These are phyloP conservation scores for Podospora didyma DNA, from an alignment of 495 filamentous ascomycete species.

Conservation along the genomic window DNA sequence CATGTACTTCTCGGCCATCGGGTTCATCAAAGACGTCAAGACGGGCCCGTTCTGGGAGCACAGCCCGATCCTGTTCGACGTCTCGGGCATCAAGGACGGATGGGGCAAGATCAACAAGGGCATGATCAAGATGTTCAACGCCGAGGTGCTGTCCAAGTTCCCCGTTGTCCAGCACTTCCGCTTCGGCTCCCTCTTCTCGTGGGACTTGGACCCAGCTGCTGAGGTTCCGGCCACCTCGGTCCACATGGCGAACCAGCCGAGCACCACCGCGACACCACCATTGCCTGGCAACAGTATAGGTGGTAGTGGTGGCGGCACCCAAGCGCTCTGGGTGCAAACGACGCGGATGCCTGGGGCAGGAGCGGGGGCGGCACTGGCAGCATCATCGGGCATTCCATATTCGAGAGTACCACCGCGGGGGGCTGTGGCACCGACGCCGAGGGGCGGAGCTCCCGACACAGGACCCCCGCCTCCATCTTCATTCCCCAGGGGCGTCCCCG, in stretches of 20 bases:
- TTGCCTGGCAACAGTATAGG: conserved; percentile 3
- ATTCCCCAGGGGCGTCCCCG: conserved; percentile 23
- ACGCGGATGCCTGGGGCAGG: conserved; percentile 30
- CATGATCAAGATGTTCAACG: conserved; percentile 97
- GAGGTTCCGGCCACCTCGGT: conserved; percentile 37
- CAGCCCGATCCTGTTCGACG: conserved; percentile 90
- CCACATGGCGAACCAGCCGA: conserved; percentile 58
- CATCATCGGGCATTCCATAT: conserved; percentile 29
- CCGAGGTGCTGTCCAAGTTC: conserved; percentile 88
- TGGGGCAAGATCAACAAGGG: conserved; percentile 99
- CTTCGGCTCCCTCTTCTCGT: conserved; percentile 83
- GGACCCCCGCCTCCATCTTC: conserved; percentile 17
- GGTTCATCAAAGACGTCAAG: conserved; percentile 98
- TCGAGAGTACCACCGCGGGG: conserved; percentile 23
- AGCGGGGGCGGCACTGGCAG: neutral
- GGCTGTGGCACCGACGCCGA: conserved; percentile 9
- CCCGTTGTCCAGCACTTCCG: conserved; percentile 97
- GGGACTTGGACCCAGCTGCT: conserved; percentile 70
- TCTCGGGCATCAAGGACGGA: conserved; percentile 81
- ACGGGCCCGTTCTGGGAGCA: conserved; percentile 98
- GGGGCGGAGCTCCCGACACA: conserved; percentile 18
- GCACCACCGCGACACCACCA: conserved; percentile 14
- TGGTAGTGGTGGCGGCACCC: conserved; percentile 20
- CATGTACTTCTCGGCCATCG: conserved; percentile 97
- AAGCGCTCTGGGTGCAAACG: conserved; percentile 38